These are phyloP conservation scores for Apophysomyces ossiformis DNA, from an alignment of 371 early-diverging fungal genomes.

Conservation along the genomic window DNA sequence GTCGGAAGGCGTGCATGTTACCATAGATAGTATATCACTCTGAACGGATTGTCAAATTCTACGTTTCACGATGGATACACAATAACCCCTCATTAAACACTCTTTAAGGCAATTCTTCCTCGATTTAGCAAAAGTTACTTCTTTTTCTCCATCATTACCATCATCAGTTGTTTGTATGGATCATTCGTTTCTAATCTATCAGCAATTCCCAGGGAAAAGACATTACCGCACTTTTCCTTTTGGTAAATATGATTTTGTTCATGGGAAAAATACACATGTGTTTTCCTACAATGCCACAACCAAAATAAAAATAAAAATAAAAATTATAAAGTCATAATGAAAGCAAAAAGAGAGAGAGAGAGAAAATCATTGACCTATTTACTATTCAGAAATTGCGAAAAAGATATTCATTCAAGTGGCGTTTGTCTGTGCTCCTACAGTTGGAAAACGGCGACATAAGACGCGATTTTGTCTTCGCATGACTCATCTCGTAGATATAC, in stretches of 20 bases:
- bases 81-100: constrained; percentile 1
- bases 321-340: no score
- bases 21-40: constrained; percentile 5
- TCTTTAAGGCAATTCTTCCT: constrained; percentile 8
- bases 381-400: neutral
- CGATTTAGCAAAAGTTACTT: constrained; percentile 5
- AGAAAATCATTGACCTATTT: neutral
- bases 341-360: no score
- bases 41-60: neutral
- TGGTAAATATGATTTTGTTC: neutral
- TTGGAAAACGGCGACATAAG: neutral
- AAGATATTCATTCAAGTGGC: no score
- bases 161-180: neutral
- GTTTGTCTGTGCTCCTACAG: neutral
- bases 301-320: no score
- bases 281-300: no score
- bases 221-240: neutral
- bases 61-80: neutral
- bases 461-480: constrained; percentile 6
- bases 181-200: constrained; percentile 4
- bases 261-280: neutral
- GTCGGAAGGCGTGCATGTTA: neutral
- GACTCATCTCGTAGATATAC: neutral
- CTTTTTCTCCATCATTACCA: neutral
- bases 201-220: neutral